Evolutionary conservation across 345 rosid species (phyloP).

Genomic region (Cardiospermum halicacabum): DNA sequence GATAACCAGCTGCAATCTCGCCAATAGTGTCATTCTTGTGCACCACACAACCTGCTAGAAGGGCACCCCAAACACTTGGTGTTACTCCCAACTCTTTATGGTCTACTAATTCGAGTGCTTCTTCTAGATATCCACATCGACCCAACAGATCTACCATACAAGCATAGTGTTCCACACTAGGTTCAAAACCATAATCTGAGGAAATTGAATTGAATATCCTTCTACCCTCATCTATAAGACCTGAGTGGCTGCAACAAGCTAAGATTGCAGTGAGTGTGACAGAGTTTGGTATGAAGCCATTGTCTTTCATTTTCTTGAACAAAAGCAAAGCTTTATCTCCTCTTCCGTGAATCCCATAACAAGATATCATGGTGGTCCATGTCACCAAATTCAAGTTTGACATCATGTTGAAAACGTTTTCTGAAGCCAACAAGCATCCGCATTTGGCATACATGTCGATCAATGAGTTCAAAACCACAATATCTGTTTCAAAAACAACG

Average conservation of each 20-base stretch:
- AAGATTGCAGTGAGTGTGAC: slow-evolving; percentile 22
- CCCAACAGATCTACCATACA: slow-evolving; percentile 18
- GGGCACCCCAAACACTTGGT: slow-evolving; percentile 26
- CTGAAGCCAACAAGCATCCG: slow-evolving; percentile 26
- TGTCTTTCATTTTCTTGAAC: slow-evolving; percentile 14
- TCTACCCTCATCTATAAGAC: slow-evolving; percentile 21
- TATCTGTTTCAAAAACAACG: slow-evolving; percentile 2
- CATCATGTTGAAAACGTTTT: slow-evolving; percentile 20
- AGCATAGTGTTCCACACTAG: slow-evolving; percentile 6
- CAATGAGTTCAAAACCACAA: slow-evolving; percentile 27
- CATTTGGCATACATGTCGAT: slow-evolving; percentile 87
- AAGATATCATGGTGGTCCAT: slow-evolving; percentile 22
- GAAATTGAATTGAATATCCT: slow-evolving; percentile 15
- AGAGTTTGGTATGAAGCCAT: slow-evolving; percentile 19
- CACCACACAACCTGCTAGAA: slow-evolving; percentile 22
- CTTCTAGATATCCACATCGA: slow-evolving; percentile 18
- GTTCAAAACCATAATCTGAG: slow-evolving; percentile 1
- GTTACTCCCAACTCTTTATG: slow-evolving; percentile 6
- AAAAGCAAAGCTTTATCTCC: slow-evolving; percentile 12
- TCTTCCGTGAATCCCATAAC: slow-evolving; percentile 22
- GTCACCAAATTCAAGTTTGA: slow-evolving; percentile 10
- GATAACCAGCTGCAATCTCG: slow-evolving; percentile 23
- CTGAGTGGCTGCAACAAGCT: slow-evolving; percentile 24
- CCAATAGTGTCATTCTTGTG: slow-evolving; percentile 21
- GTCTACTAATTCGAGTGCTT: slow-evolving; percentile 15